Evolutionary conservation across 2,329 filamentous ascomycete genomes (phyloP), one percentile per base, ranked within the genome.

Genomic region (Xylaria multiplex): DNA sequence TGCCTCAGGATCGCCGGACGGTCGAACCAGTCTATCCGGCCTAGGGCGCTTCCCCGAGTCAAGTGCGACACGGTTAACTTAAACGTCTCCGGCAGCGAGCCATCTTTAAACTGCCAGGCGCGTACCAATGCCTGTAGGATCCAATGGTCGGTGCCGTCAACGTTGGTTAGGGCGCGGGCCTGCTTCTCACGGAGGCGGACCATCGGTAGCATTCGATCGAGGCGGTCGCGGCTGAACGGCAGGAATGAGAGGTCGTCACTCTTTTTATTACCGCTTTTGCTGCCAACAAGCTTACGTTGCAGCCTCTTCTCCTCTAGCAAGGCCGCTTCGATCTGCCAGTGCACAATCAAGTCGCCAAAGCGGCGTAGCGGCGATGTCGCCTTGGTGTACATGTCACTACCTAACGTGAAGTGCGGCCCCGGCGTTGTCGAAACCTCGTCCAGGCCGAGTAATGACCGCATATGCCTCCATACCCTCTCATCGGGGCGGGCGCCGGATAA

Each of bases 361-460:
- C 89, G 85, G 40, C 89, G 86, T n/a, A 91, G 81, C 19, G 89
- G 89, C 56, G 86, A 89, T 7, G 89, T 91, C 45, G 84, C 84
- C 70, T 89, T 90, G 64, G 85, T 80, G 75, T 91, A 90, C 78
- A 86, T 85, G 60, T 87, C 82, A 1, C 85, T 74, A 19, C 88
- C 89, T 64, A 90, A 81, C 50, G 84, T 80, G 66, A 86, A 83
- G 76, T 90, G 85, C 5, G 84, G 84, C 8, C 82, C 84, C 0
- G 88, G 83, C 2, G 75, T 77, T n/a, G 84, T 80, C 8, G 84
- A 83, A 13, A 89, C 76, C 66, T 85, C 82, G 58, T 85, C 81
- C 22, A 80, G 77, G 22, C 89, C 89, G 46, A 83, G 66, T 24
- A 85, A 77, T n/a, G 74, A 63, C 42, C 73, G 75, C 40, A 80